A percentile compares a stretch with the other conserved stretches of the same genome.
phyloP scores from a whole-genome alignment of 805 yeast genomes.

The Tetrapisispora namnaoensis region DNA sequence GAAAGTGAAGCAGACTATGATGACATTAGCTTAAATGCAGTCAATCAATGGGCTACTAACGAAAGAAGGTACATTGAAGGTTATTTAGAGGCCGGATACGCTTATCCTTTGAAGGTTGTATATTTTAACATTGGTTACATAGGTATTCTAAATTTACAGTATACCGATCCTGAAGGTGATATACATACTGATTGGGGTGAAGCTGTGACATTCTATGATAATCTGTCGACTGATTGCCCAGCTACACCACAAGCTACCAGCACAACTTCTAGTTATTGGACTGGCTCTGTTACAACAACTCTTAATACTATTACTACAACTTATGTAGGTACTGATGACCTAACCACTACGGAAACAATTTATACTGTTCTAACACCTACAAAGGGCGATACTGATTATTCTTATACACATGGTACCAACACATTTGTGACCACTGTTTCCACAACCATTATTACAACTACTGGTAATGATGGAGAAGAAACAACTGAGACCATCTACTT shows the following conservation, averaged over 20 bases:
- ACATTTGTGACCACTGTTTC: background rate
- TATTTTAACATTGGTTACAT: constrained; percentile 7
- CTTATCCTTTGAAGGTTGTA: constrained; percentile 15
- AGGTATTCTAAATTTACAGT: background rate
- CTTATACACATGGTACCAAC: background rate
- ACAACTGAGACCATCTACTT: constrained; percentile 2
- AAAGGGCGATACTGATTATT: background rate
- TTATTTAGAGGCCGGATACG: constrained; percentile 6
- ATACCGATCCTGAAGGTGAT: constrained; percentile 3
- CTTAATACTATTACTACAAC: background rate
- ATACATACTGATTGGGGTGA: background rate
- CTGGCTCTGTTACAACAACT: background rate
- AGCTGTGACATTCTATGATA: background rate
- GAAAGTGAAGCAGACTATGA: constrained; percentile 1
- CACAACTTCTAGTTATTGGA: background rate
- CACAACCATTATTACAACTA: background rate
- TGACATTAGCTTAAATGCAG: constrained; percentile 3
- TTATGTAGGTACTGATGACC: background rate
- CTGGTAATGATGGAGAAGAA: background rate
- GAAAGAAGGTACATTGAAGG: constrained; percentile 2
- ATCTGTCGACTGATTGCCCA: background rate
- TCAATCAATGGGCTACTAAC: constrained; percentile 1
- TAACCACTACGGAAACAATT: background rate
- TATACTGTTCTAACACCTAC: constrained; percentile 1
- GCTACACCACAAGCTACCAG: constrained; percentile 1